Conservation (phyloP, 805 yeast genomes). For the Pichia pseudocactophila region DNA sequence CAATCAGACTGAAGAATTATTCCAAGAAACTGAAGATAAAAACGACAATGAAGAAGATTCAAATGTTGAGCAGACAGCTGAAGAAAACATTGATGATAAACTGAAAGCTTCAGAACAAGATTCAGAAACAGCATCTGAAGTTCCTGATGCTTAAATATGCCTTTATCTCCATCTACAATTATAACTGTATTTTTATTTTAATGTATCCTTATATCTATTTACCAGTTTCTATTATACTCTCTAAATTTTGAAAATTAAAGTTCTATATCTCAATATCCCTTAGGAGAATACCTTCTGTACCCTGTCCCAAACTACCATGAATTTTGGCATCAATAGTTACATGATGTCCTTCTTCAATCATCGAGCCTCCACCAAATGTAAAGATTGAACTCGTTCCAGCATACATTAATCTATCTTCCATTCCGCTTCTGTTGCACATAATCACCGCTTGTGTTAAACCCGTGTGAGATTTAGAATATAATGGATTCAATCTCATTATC, state of each 20-base stretch:
- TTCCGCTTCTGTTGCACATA: conserved; percentile 65
- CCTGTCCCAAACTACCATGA: conserved; percentile 51
- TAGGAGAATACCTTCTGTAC: conserved; percentile 53
- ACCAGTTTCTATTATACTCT: background rate
- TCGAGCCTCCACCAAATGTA: conserved; percentile 38
- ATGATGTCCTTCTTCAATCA: conserved; percentile 18
- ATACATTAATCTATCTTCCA: conserved; percentile 60
- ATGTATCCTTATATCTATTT: conserved; percentile 5
- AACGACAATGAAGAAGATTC: conserved; percentile 6
- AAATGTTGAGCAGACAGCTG: background rate
- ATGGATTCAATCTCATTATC: conserved; percentile 48
- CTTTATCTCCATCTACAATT: background rate
- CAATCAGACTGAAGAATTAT: background rate
- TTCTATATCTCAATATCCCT: conserved; percentile 43
- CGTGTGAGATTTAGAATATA: conserved; percentile 16
- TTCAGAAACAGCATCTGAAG: background rate
- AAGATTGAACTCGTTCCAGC: conserved; percentile 58
- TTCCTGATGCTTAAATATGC: background rate
- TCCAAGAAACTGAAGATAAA: background rate
- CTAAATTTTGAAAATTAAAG: background rate
- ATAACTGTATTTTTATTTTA: conserved; percentile 1
- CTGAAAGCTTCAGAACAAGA: background rate
- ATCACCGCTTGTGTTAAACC: conserved; percentile 31
- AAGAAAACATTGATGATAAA: background rate
- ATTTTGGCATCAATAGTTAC: conserved; percentile 37